Evolutionary conservation across 31 red algal species (phyloP).

Genomic region (Asparagopsis taxiformis): DNA sequence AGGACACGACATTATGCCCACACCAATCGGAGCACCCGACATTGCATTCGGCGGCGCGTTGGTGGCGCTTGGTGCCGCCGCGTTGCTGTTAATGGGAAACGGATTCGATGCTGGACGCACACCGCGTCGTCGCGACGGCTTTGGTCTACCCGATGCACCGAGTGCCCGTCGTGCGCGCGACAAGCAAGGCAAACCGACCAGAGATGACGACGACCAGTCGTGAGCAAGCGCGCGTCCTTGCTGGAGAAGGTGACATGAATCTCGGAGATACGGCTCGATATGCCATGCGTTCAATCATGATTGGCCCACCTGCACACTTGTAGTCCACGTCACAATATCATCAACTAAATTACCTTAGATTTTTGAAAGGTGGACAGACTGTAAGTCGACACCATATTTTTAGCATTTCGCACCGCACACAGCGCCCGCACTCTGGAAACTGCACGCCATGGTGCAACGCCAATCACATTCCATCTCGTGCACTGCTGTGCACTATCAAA

Average conservation of each 20-base stretch:
- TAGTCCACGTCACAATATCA: no score
- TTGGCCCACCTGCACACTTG: no score
- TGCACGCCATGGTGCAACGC: no score
- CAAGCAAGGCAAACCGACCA: constrained; percentile 12
- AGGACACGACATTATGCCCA: constrained; percentile 20
- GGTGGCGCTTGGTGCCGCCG: constrained; percentile 28
- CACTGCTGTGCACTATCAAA: no score
- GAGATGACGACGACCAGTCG: constrained; percentile 8
- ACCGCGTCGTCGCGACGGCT: constrained; percentile 1
- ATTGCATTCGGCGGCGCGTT: constrained; percentile 47
- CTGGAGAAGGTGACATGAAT: not conserved
- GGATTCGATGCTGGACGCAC: constrained; percentile 19
- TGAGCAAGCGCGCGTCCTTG: not conserved
- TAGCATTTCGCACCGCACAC: no score
- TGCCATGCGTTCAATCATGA: no score
- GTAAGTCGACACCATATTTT: no score
- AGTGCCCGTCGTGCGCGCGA: constrained; percentile 17
- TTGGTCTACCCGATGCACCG: constrained; percentile 22
- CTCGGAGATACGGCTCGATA: no score
- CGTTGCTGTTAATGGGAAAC: constrained; percentile 31
- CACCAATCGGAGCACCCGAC: constrained; percentile 46
- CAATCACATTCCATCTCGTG: no score
- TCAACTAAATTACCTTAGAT: no score
- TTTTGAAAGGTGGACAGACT: no score
- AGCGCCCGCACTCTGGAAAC: no score